Percentiles rank a stretch among this genome's conserved stretches.
These are phyloP conservation scores for Brasilioporus rufonigricans DNA, from an alignment of 768 basidiomycete species.

Conservation along the genomic window DNA sequence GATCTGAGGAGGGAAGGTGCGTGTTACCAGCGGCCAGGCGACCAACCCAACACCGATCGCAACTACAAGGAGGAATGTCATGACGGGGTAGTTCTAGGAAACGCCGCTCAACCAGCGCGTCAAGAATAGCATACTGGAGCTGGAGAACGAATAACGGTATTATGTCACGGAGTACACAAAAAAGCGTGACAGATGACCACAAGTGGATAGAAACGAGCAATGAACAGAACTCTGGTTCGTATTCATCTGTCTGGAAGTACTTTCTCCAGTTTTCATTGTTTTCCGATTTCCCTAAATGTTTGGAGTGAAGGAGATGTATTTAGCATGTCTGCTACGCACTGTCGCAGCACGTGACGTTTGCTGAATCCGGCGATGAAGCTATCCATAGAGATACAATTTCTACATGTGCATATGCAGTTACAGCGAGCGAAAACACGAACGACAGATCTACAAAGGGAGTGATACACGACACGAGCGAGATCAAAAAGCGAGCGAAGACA, in stretches of 20 bases:
- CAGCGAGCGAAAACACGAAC: neutral
- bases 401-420: neutral
- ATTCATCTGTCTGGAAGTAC: no score
- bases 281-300: no score
- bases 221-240: no score
- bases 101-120: neutral
- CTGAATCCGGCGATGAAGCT: no score
- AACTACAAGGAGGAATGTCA: slow-evolving; percentile 8
- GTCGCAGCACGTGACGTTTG: no score
- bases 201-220: no score
- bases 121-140: neutral
- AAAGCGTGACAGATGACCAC: no score
- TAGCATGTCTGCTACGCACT: no score
- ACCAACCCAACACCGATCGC: slow-evolving; percentile 7
- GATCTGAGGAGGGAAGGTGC: slow-evolving; percentile 6
- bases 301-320: no score
- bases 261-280: no score
- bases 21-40: slow-evolving; percentile 10
- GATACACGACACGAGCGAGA: slow-evolving; percentile 10
- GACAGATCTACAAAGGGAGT: slow-evolving; percentile 12
- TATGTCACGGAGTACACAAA: no score
- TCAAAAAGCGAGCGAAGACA: neutral
- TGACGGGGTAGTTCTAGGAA: neutral
- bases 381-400: slow-evolving; percentile 6
- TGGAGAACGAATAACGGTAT: no score